phyloP scores from a whole-genome alignment of 2,329 filamentous ascomycete genomes.

The Ophiostoma populinum region DNA sequence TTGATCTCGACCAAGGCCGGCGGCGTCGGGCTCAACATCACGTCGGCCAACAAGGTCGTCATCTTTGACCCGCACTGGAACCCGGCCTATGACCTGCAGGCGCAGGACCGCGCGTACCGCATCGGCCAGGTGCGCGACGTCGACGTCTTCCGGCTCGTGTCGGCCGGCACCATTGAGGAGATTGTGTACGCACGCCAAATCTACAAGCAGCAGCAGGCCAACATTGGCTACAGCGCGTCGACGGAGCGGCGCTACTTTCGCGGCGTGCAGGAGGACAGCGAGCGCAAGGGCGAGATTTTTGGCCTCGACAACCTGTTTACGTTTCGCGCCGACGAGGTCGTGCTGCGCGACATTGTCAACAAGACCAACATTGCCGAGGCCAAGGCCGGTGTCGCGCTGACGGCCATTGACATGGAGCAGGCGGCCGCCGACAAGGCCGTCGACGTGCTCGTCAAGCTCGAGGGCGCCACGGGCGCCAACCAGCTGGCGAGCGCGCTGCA shows the following conservation, averaged over 20 bases:
- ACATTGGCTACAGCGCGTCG: slow-evolving; percentile 89
- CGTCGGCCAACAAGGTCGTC: slow-evolving; percentile 93
- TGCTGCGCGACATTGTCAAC: slow-evolving; percentile 91
- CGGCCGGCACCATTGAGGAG: slow-evolving; percentile 85
- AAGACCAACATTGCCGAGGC: slow-evolving; percentile 96
- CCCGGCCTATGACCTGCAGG: slow-evolving; percentile 82
- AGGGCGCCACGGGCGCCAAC: slow-evolving; percentile 40
- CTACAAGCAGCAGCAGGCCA: slow-evolving; percentile 97
- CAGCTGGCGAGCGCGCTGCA: slow-evolving; percentile 48
- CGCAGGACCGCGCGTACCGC: slow-evolving; percentile 88
- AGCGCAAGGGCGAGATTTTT: slow-evolving; percentile 85
- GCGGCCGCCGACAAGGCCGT: slow-evolving; percentile 35
- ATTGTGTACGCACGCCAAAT: slow-evolving; percentile 94
- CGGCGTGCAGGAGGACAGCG: slow-evolving; percentile 70
- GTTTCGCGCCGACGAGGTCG: slow-evolving; percentile 60
- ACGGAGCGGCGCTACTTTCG: slow-evolving; percentile 89
- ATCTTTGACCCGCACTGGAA: slow-evolving; percentile 98
- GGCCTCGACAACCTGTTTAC: slow-evolving; percentile 75
- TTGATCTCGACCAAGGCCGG: slow-evolving; percentile 88
- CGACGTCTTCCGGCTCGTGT: slow-evolving; percentile 85
- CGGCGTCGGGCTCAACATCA: slow-evolving; percentile 89
- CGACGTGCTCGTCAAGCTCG: slow-evolving; percentile 27
- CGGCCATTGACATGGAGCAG: slow-evolving; percentile 56
- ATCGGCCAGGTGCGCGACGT: slow-evolving; percentile 89
- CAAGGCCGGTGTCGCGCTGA: slow-evolving; percentile 63